Conservation (phyloP, 768 basidiomycete species). For the Clitopilus hobsonii region DNA sequence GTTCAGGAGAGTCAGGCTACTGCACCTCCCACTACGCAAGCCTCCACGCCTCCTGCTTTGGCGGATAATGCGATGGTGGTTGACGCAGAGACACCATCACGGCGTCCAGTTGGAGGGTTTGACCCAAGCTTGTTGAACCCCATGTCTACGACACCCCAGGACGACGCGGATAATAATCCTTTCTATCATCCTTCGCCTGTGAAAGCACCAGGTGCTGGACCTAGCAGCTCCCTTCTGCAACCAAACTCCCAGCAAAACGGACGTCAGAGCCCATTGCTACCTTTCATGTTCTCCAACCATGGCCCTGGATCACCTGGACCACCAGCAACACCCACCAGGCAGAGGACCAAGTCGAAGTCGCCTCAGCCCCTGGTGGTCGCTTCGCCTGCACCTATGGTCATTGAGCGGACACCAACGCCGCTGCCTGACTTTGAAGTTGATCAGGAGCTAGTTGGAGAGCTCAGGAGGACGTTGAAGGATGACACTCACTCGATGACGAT, state of each 20-base stretch:
- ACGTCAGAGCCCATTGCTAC: background rate
- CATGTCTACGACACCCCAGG: conserved; percentile 28
- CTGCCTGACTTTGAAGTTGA: conserved; percentile 76
- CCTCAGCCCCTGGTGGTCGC: conserved; percentile 10
- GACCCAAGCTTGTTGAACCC: conserved; percentile 50
- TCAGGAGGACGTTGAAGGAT: conserved; percentile 46
- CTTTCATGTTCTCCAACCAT: conserved; percentile 2
- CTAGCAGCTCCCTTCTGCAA: background rate
- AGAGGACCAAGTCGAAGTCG: conserved; percentile 14
- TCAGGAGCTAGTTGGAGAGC: conserved; percentile 37
- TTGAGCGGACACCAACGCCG: conserved; percentile 63
- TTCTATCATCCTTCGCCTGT: conserved; percentile 14
- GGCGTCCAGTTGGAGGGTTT: conserved; percentile 38
- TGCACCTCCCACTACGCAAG: conserved; percentile 14
- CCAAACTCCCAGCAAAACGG: background rate
- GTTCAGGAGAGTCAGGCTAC: conserved; percentile 6
- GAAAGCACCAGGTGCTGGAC: conserved; percentile 2
- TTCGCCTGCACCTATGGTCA: conserved; percentile 37
- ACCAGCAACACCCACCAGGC: conserved; percentile 16
- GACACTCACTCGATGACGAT: conserved; percentile 61
- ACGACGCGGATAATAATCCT: conserved; percentile 16
- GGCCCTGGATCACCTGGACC: conserved; percentile 9
- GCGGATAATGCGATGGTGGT: conserved; percentile 28
- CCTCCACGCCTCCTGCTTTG: background rate
- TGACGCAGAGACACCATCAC: conserved; percentile 21